These are phyloP conservation scores for Penicillium sp. DNA, from an alignment of 2,329 filamentous ascomycete genomes.

Conservation along the genomic window DNA sequence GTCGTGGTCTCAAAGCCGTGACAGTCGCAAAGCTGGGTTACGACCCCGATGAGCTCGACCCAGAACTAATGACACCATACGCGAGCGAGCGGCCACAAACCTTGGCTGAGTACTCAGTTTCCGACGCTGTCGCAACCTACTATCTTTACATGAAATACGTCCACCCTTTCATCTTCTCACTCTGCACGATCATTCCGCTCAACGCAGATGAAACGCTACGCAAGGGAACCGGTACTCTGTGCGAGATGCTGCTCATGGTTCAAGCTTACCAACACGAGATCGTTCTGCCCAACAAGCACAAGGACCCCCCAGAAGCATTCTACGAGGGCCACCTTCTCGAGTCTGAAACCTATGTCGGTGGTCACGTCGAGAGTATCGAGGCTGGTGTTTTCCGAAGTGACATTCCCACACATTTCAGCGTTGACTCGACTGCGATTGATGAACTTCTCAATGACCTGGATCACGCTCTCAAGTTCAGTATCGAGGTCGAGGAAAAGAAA, in stretches of 20 bases:
- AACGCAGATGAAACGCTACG: slow-evolving; percentile 89
- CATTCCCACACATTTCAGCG: slow-evolving; percentile 88
- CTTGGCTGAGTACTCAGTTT: slow-evolving; percentile 95
- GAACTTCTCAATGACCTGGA: slow-evolving; percentile 86
- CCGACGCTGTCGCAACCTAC: slow-evolving; percentile 97
- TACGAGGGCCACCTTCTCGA: slow-evolving; percentile 96
- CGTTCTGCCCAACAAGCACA: slow-evolving; percentile 93
- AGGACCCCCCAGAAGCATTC: slow-evolving; percentile 86
- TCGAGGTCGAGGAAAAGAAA: slow-evolving; percentile 81
- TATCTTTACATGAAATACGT: slow-evolving; percentile 99
- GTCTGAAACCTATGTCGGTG: slow-evolving; percentile 96
- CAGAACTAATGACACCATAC: slow-evolving; percentile 91
- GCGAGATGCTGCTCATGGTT: slow-evolving; percentile 99
- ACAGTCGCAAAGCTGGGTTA: slow-evolving; percentile 98
- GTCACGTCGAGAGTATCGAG: slow-evolving; percentile 98
- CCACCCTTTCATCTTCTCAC: slow-evolving; percentile 98
- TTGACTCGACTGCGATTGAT: slow-evolving; percentile 87
- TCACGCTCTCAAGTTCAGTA: slow-evolving; percentile 83
- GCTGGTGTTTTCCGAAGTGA: slow-evolving; percentile 95
- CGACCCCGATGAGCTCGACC: slow-evolving; percentile 95
- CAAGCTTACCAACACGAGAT: slow-evolving; percentile 93
- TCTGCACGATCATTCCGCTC: slow-evolving; percentile 93
- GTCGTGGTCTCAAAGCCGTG: slow-evolving; percentile 94
- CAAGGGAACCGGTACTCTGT: slow-evolving; percentile 97
- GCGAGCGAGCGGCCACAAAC: slow-evolving; percentile 90